Conservation (phyloP, 176 grass and related monocot species). For the Juncus effusus region DNA sequence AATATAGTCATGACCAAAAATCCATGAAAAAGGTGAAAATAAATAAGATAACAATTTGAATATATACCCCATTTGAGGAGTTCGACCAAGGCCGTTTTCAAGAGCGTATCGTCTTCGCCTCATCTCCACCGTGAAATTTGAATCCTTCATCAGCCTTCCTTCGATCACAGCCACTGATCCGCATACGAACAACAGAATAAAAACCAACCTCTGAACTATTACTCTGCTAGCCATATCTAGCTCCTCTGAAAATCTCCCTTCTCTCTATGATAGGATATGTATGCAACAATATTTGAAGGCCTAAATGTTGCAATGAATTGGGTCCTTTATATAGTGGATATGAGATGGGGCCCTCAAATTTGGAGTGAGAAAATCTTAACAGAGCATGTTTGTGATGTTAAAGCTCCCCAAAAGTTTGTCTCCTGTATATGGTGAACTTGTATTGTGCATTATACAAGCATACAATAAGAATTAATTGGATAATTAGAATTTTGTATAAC, state of each 20-base stretch:
- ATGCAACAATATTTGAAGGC: slow-evolving; percentile 14
- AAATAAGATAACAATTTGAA: background rate
- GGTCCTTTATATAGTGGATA: slow-evolving; percentile 7
- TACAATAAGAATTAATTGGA: no score
- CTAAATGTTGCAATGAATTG: background rate
- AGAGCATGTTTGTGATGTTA: no score
- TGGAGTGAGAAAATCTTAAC: no score
- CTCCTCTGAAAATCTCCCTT: background rate
- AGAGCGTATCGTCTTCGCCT: slow-evolving; percentile 29
- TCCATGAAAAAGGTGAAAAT: background rate
- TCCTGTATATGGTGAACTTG: no score
- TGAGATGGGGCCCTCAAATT: background rate
- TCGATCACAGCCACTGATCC: background rate
- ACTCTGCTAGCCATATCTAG: slow-evolving; percentile 30
- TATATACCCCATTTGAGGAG: slow-evolving; percentile 91
- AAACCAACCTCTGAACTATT: slow-evolving; percentile 11
- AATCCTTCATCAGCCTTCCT: background rate
- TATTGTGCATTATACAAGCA: no score
- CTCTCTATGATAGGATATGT: background rate
- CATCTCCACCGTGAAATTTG: slow-evolving; percentile 38
- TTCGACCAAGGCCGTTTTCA: slow-evolving; percentile 62
- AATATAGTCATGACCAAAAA: background rate
- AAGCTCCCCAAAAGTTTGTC: no score
- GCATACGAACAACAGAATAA: slow-evolving; percentile 25
- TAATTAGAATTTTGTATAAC: no score